phyloP scores from a whole-genome alignment of 768 basidiomycete genomes.

The Pleurotus pulmonarius region DNA sequence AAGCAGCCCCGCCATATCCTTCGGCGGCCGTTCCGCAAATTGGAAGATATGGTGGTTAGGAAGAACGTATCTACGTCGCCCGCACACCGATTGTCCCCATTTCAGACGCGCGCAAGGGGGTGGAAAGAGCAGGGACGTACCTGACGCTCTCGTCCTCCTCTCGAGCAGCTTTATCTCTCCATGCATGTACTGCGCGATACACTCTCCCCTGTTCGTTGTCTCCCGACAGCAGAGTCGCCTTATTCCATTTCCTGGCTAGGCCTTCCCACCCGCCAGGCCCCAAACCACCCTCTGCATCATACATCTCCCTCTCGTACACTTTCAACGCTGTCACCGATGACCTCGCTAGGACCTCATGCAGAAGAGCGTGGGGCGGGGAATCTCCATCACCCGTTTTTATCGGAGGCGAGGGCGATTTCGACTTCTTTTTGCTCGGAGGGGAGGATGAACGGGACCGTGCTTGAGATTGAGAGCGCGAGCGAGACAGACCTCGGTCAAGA shows the following conservation, averaged over 20 bases:
- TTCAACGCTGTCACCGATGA: conserved; percentile 77
- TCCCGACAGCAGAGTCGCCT: conserved; percentile 40
- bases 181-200: conserved; percentile 70
- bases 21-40: conserved; percentile 68
- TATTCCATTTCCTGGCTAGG: conserved; percentile 82
- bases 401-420: neutral
- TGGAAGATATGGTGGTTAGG: conserved; percentile 73
- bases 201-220: conserved; percentile 49
- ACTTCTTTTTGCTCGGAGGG: conserved; percentile 2
- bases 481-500: conserved; percentile 58
- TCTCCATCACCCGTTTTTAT: neutral
- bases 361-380: conserved; percentile 34
- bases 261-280: conserved; percentile 77
- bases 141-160: conserved; percentile 84
- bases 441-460: neutral
- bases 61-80: conserved; percentile 58
- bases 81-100: neutral
- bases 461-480: conserved; percentile 30
- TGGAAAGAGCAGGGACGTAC: conserved; percentile 28
- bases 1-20: conserved; percentile 59
- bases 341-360: conserved; percentile 63
- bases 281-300: conserved; percentile 59
- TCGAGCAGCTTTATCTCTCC: conserved; percentile 78
- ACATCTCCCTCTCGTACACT: conserved; percentile 63
- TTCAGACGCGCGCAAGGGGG: neutral